Percentiles rank a stretch among this genome's conserved stretches.
Conservation (phyloP, 352 stramenopile genomes). For the Globisporangium canariense region DNA sequence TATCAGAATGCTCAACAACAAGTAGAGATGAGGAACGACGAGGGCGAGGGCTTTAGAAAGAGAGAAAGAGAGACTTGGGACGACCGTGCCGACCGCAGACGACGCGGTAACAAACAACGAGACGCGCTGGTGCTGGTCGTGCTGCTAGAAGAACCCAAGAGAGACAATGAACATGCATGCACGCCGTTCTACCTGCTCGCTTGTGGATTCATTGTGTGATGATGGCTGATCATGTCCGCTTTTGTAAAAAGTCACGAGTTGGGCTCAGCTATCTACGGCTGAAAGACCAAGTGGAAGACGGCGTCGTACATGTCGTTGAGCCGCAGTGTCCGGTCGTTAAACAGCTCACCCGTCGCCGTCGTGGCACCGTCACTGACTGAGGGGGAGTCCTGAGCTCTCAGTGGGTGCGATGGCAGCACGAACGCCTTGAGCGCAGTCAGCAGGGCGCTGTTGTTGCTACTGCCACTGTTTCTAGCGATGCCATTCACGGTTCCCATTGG, state of each 20-base stretch:
- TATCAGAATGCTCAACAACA: slow-evolving; percentile 60
- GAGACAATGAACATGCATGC: too few relatives aligned
- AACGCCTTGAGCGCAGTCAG: slow-evolving; percentile 6
- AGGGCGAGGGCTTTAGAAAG: background rate
- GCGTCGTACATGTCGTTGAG: slow-evolving; percentile 6
- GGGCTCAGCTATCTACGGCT: background rate
- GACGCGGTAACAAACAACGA: background rate
- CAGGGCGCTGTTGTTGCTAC: background rate
- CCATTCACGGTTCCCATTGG: too few relatives aligned
- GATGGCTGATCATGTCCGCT: background rate
- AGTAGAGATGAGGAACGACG: slow-evolving; percentile 1
- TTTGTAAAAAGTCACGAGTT: background rate
- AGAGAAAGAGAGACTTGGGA: background rate
- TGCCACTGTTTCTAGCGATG: too few relatives aligned
- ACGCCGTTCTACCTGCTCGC: too few relatives aligned
- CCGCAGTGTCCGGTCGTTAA: slow-evolving; percentile 8
- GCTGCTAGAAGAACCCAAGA: too few relatives aligned
- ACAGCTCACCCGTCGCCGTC: background rate
- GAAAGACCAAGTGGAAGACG: slow-evolving; percentile 14
- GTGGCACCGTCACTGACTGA: background rate
- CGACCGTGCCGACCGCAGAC: background rate
- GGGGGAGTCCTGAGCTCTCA: background rate
- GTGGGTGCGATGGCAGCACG: background rate
- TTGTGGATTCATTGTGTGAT: background rate
- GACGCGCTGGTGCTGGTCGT: too few relatives aligned